Percentiles rank a stretch among this genome's conserved stretches.
Conservation (phyloP, 768 basidiomycete genomes). For the Mycena leptocephala region DNA sequence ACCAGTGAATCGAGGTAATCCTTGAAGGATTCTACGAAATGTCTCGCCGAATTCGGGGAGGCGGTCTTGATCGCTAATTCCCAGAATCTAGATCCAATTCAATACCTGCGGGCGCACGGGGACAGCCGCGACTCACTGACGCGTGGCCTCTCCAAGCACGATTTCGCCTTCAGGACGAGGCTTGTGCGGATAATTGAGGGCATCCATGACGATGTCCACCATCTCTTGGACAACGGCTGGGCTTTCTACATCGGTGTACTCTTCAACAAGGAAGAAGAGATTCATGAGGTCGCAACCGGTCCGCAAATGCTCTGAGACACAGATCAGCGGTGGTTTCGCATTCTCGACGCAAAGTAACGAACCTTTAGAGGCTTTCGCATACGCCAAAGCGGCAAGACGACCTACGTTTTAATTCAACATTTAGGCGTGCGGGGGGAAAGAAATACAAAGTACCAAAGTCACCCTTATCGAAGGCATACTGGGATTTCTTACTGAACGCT, state of each 20-base stretch:
- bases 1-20: constrained; percentile 38
- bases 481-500: neutral
- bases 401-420: neutral
- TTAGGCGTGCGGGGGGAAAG: neutral
- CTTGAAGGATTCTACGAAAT: constrained; percentile 35
- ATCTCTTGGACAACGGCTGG: constrained; percentile 28
- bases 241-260: constrained; percentile 39
- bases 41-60: constrained; percentile 24
- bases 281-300: constrained; percentile 42
- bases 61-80: constrained; percentile 25
- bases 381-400: neutral
- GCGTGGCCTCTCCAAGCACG: constrained; percentile 33
- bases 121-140: constrained; percentile 37
- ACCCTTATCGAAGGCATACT: constrained; percentile 4
- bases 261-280: constrained; percentile 41
- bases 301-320: constrained; percentile 36
- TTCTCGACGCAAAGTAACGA: neutral
- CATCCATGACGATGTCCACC: constrained; percentile 40
- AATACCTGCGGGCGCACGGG: too few species aligned
- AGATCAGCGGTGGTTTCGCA: neutral
- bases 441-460: neutral
- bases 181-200: constrained; percentile 36
- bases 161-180: constrained; percentile 33
- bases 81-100: constrained; percentile 43
- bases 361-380: neutral